These are phyloP conservation scores for Phaeolepiota aurea DNA, from an alignment of 768 basidiomycete species.

Conservation along the genomic window DNA sequence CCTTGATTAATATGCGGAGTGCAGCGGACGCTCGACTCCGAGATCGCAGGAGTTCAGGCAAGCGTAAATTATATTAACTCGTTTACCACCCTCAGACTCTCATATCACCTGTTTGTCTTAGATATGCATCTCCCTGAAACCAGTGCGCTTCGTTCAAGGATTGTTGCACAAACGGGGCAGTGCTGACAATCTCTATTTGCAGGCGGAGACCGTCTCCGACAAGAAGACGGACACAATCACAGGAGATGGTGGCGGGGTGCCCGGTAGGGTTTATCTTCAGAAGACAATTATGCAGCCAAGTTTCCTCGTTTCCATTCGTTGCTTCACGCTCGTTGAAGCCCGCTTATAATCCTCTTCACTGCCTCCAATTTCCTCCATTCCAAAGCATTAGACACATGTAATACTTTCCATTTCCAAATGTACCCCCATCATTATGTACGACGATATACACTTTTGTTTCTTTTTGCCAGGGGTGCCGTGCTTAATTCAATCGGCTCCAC, in stretches of 20 bases:
- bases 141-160: background rate
- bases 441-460: too few relatives aligned
- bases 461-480: too few relatives aligned
- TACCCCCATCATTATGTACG: too few relatives aligned
- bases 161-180: background rate
- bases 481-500: too few relatives aligned
- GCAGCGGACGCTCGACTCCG: slow-evolving; percentile 9
- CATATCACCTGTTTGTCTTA: background rate
- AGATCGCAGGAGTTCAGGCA: slow-evolving; percentile 10
- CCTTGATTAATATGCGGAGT: slow-evolving; percentile 3
- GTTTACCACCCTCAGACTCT: background rate
- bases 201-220: slow-evolving; percentile 1
- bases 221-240: slow-evolving; percentile 3
- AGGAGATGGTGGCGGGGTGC: slow-evolving; percentile 11
- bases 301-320: background rate
- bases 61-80: slow-evolving; percentile 4
- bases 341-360: too few relatives aligned
- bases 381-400: too few relatives aligned
- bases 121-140: background rate
- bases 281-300: too few relatives aligned
- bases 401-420: too few relatives aligned
- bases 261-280: slow-evolving; percentile 1
- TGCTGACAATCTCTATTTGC: background rate
- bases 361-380: too few relatives aligned
- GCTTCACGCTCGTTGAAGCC: too few relatives aligned